A percentile compares a stretch with the other conserved stretches of the same genome.
phyloP scores from a whole-genome alignment of 1,284 basidiomycete species.

The Ganoderma resinaceum region DNA sequence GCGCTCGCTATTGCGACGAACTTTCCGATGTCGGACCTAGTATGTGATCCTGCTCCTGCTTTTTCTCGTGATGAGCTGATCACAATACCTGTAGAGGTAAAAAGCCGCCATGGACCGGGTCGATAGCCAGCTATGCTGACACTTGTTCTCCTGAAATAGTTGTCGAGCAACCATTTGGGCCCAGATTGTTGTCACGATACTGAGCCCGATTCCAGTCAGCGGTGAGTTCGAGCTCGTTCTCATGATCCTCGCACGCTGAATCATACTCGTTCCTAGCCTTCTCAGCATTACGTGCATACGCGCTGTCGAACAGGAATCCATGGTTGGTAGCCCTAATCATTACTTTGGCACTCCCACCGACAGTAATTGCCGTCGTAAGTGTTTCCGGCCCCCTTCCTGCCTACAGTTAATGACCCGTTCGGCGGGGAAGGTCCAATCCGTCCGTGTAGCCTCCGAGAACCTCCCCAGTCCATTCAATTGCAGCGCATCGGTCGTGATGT shows the following conservation, averaged over 20 bases:
- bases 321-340: not conserved
- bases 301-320: not conserved
- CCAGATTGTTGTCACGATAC: not conserved
- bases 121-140: not conserved
- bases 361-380: not conserved
- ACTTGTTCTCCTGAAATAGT: not conserved
- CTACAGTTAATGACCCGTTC: not conserved
- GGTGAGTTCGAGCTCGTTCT: not conserved
- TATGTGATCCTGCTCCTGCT: not conserved
- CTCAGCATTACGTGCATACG: not conserved
- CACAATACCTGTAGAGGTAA: not conserved
- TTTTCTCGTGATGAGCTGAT: not conserved
- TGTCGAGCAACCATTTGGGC: not conserved
- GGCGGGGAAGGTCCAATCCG: not conserved
- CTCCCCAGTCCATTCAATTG: not conserved
- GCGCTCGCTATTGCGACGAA: not conserved
- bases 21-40: not conserved
- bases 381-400: not conserved
- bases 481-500: not conserved
- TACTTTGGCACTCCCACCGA: not conserved
- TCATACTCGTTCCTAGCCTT: not conserved
- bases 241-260: not conserved
- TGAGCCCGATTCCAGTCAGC: not conserved
- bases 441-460: not conserved
- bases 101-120: not conserved